Evolutionary conservation across 2,329 filamentous ascomycete species (phyloP).

Genomic region (Fusarium coffeatum): DNA sequence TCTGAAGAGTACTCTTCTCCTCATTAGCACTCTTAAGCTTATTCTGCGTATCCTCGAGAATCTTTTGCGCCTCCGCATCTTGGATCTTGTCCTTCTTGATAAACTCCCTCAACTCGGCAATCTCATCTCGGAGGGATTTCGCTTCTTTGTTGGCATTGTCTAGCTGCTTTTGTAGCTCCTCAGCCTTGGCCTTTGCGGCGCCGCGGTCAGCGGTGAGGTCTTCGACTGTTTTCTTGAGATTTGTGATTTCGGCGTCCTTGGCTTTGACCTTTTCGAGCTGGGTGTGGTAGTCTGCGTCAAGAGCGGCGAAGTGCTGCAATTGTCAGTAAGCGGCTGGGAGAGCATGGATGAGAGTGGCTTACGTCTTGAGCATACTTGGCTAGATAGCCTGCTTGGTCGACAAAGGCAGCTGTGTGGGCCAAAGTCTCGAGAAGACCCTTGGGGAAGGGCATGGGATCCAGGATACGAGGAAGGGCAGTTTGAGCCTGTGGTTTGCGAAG

Average conservation of each 20-base stretch:
- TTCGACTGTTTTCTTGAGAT: neutral
- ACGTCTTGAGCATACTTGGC: constrained; percentile 35
- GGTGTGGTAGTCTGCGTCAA: constrained; percentile 9
- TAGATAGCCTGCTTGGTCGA: constrained; percentile 37
- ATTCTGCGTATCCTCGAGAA: neutral
- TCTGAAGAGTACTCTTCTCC: neutral
- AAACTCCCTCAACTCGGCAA: neutral
- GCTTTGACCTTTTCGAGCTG: neutral
- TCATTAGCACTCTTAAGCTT: neutral
- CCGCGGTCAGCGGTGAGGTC: neutral
- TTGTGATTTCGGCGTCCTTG: neutral
- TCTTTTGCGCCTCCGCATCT: neutral
- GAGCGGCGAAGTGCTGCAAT: neutral
- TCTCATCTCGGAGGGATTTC: neutral
- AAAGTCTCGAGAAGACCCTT: constrained; percentile 26
- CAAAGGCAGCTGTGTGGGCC: constrained; percentile 14
- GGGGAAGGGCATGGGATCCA: constrained; percentile 29
- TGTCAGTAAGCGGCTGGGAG: no score
- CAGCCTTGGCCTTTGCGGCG: rapidly evolving
- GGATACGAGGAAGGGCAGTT: constrained; percentile 10
- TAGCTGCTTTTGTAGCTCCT: neutral
- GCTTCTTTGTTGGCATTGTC: neutral
- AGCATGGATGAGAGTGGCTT: no score
- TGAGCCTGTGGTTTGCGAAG: constrained; percentile 23
- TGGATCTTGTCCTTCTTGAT: neutral